These are phyloP conservation scores for Rickenella mellea DNA, from an alignment of 768 basidiomycete genomes.

Conservation along the genomic window DNA sequence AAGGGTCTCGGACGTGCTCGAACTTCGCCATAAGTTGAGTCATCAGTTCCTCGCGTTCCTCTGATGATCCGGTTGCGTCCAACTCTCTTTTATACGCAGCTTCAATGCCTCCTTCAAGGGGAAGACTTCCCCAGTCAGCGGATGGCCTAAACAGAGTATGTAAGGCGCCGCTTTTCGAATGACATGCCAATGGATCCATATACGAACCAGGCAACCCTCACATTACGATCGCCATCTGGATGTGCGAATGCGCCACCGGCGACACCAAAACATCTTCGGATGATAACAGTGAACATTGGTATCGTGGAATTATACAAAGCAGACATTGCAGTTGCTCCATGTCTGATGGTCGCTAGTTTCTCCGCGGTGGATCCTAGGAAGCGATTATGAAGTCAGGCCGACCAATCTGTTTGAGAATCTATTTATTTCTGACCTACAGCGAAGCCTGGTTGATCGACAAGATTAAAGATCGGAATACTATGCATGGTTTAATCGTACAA, in stretches of 20 bases:
- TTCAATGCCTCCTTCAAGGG: slow-evolving; percentile 11
- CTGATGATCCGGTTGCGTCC: slow-evolving; percentile 5
- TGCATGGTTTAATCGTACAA: background rate
- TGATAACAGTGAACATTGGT: slow-evolving; percentile 9
- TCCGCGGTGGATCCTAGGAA: slow-evolving; percentile 11
- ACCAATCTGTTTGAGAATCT: too few species aligned
- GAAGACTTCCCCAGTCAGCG: slow-evolving; percentile 12
- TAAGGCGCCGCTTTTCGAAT: too few species aligned
- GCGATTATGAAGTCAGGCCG: too few species aligned
- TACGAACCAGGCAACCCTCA: slow-evolving; percentile 9
- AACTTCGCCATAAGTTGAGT: slow-evolving; percentile 10
- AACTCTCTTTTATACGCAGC: slow-evolving; percentile 12
- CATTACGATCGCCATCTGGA: slow-evolving; percentile 8
- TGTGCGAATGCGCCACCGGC: slow-evolving; percentile 9
- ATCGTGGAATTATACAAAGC: slow-evolving; percentile 8
- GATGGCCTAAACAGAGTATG: slow-evolving; percentile 5
- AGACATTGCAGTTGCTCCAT: slow-evolving; percentile 8
- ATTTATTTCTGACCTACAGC: too few species aligned
- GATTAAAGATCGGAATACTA: slow-evolving; percentile 9
- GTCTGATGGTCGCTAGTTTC: slow-evolving; percentile 8
- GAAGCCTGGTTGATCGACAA: slow-evolving; percentile 12
- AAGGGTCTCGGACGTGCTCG: slow-evolving; percentile 9
- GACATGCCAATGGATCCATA: background rate
- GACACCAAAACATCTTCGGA: slow-evolving; percentile 9
- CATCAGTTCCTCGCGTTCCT: slow-evolving; percentile 8